Evolutionary conservation across 2,329 filamentous ascomycete genomes (phyloP), one percentile per base, ranked within the genome.

Genomic region (Dactylellina drechsleri): DNA sequence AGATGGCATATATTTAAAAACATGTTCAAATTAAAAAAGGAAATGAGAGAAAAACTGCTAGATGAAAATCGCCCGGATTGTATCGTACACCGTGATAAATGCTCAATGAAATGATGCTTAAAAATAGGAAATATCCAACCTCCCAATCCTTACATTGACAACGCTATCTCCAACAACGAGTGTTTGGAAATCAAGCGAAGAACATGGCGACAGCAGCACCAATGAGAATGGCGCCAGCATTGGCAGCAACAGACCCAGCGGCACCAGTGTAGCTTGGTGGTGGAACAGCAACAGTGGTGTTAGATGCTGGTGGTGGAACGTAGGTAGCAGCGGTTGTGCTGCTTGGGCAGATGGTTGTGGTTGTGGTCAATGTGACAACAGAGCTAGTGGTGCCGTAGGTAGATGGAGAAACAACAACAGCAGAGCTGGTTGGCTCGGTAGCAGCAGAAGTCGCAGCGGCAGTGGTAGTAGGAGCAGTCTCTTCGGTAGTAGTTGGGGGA

Each of bases 181-280:
- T 36, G 31, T 36, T 36, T 36, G 36, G n/a, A 4, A 13, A 49
- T 60, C 68, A 75, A 54, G 71, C 71, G 64, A 75, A 75, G 57
- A 75, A 59, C 71, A 75, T 75, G 64, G 71, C 71, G 52, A 75
- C 64, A 58, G 71, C 71, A 47, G 71, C 71, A 68, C 71, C 71
- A 58, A 75, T 16, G 23, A 75, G 43, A 45, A 68, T 58, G 50
- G 71, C 66, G 45, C 62, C 71, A 57, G 64, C 71, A 41, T 67
- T 75, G 60, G 71, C 71, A 50, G 56, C 71, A 26, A 75, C 61
- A 58, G 23, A 62, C 36, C 54, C 57, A 16, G 71, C 71, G 40
- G 61, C 71, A 53, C 71, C 71, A 49, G 71, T 75, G 64, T 75
- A 75, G 15, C 64, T 23, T 64, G 71, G 71, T 36, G 70, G 62